Percentiles rank a stretch among this genome's conserved stretches.
Conservation (phyloP, 2,329 filamentous ascomycete species). For the Bretziella fagacearum region DNA sequence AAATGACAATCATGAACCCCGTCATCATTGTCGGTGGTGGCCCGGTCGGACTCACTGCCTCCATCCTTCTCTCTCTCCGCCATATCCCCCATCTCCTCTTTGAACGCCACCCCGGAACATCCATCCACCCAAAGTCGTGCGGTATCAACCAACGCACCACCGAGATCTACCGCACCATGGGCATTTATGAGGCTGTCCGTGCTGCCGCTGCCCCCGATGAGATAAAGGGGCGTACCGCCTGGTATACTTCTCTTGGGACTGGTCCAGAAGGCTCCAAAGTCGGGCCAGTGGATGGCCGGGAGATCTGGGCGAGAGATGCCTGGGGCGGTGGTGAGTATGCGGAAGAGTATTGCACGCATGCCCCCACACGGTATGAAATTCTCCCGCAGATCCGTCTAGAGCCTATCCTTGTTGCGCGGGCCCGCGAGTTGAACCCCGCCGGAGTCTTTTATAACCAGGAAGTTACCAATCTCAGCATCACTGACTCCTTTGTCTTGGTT, state of each 20-base stretch:
- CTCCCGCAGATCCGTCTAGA: conserved; percentile 11
- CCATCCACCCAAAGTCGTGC: conserved; percentile 10
- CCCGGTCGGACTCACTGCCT: conserved; percentile 6
- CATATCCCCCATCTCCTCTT: conserved; percentile 8
- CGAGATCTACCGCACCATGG: conserved; percentile 7
- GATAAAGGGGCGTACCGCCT: conserved; percentile 10
- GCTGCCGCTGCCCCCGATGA: conserved; percentile 4
- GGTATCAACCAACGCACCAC: conserved; percentile 11
- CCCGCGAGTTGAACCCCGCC: conserved; percentile 6
- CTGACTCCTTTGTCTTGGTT: neutral
- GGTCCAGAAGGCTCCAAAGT: neutral
- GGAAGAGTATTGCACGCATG: conserved; percentile 5
- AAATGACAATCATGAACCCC: neutral
- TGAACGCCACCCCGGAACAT: conserved; percentile 7
- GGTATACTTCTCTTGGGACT: conserved; percentile 8
- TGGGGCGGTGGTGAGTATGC: conserved; percentile 9
- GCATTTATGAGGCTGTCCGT: conserved; percentile 6
- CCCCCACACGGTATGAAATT: conserved; percentile 7
- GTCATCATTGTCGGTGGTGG: conserved; percentile 9
- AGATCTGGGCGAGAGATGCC: conserved; percentile 4
- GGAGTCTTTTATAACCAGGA: conserved; percentile 9
- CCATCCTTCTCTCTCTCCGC: conserved; percentile 8
- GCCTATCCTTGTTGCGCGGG: conserved; percentile 5
- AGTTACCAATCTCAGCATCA: conserved; percentile 1
- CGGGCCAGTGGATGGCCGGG: neutral